Evolutionary conservation across 371 early-diverging fungal species (phyloP).

Genomic region (Mucor saturninus): DNA sequence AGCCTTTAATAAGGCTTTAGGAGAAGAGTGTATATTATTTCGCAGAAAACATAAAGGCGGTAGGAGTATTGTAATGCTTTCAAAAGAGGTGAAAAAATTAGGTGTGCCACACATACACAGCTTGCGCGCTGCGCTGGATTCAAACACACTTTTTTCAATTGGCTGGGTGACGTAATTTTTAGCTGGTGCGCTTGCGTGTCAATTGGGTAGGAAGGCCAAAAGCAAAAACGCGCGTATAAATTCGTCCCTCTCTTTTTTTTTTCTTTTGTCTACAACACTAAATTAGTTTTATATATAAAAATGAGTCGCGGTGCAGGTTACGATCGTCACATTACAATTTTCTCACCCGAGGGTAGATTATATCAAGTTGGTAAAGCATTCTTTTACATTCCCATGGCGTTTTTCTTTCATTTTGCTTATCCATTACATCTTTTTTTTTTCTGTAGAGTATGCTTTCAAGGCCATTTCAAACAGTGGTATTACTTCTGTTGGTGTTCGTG

Average conservation of each 20-base stretch:
- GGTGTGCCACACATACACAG: no score
- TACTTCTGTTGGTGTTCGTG: conserved; percentile 95
- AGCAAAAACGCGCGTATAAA: conserved; percentile 9
- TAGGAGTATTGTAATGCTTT: no score
- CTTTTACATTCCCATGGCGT: not conserved
- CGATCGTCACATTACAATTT: conserved; percentile 98
- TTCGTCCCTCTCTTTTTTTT: not conserved
- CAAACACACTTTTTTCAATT: no score
- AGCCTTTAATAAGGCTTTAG: no score
- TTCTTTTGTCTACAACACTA: no score
- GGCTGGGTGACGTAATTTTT: no score
- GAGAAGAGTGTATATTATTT: no score
- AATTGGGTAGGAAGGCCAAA: not conserved
- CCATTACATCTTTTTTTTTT: not conserved
- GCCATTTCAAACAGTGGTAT: conserved; percentile 95
- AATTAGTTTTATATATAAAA: not conserved
- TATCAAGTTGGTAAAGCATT: conserved; percentile 94
- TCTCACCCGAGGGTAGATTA: conserved; percentile 98
- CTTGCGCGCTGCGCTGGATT: no score
- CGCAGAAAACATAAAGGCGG: no score
- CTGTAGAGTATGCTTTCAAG: conserved; percentile 98
- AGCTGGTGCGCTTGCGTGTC: not conserved
- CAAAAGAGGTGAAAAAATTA: no score
- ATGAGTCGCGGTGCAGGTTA: conserved; percentile 90
- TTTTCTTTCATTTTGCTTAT: no score